Percentiles rank a stretch among this genome's conserved stretches.
Evolutionary conservation across 768 basidiomycete species (phyloP).

Genomic region (Mycena vulgaris): DNA sequence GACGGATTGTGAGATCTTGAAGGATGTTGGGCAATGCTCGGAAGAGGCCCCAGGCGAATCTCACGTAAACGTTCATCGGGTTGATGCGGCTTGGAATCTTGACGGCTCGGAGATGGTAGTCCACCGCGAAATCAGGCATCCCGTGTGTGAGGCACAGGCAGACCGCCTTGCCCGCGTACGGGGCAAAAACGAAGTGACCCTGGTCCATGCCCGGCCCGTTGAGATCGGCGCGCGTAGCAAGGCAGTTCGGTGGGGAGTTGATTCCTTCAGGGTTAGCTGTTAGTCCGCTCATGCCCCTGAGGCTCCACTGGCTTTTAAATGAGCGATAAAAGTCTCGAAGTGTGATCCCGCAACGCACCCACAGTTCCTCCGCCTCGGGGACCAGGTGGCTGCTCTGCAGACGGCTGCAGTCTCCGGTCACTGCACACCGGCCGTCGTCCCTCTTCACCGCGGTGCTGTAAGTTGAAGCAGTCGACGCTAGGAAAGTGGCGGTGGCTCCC

Average conservation of each 20-base stretch:
- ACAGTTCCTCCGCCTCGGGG: neutral
- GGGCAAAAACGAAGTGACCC: neutral
- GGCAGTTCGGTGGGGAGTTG: constrained; percentile 11
- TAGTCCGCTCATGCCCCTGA: neutral
- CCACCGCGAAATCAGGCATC: neutral
- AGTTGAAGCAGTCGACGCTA: neutral
- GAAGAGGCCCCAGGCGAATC: neutral
- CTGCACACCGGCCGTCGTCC: constrained; percentile 19
- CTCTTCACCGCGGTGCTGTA: neutral
- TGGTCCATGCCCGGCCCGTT: neutral
- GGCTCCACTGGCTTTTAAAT: neutral
- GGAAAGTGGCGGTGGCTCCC: neutral
- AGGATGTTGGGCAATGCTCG: neutral
- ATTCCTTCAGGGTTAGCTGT: neutral
- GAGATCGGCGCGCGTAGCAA: constrained; percentile 28
- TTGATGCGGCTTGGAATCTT: neutral
- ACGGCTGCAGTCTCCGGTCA: constrained; percentile 10
- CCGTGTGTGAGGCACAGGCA: neutral
- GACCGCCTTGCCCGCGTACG: neutral
- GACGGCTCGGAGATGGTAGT: neutral
- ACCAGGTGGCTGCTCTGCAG: constrained; percentile 17
- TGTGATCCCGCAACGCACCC: neutral
- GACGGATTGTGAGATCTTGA: neutral
- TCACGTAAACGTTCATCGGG: neutral
- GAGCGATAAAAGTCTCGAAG: neutral